Conservation (phyloP, 768 basidiomycete genomes). For the Guyanaporus albipodus region DNA sequence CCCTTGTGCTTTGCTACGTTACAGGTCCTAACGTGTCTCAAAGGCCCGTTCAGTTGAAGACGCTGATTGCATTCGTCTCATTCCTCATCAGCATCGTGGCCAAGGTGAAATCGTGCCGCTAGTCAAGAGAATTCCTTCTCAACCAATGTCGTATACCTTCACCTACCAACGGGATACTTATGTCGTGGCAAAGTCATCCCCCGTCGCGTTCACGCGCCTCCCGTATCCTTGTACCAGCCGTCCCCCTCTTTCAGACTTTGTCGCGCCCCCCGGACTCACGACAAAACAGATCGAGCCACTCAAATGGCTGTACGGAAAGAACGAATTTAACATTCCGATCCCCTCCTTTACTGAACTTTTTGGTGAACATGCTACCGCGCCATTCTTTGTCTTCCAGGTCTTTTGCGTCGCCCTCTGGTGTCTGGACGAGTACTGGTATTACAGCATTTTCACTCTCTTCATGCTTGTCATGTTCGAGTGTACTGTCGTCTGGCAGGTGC, state of each 20-base stretch:
- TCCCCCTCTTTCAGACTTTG: slow-evolving; percentile 67
- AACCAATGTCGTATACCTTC: slow-evolving; percentile 74
- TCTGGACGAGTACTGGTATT: slow-evolving; percentile 99
- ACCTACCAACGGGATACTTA: slow-evolving; percentile 95
- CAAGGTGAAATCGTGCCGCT: slow-evolving; percentile 86
- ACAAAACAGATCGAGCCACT: slow-evolving; percentile 47
- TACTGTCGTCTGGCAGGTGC: slow-evolving; percentile 96
- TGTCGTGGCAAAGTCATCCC: slow-evolving; percentile 54
- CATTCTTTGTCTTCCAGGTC: slow-evolving; percentile 98
- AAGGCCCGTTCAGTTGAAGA: slow-evolving; percentile 62
- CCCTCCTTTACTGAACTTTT: slow-evolving; percentile 93
- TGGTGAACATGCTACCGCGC: slow-evolving; percentile 93
- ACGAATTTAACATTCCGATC: slow-evolving; percentile 96
- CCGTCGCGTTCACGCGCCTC: slow-evolving; percentile 67
- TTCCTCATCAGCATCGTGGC: slow-evolving; percentile 78
- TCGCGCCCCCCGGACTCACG: slow-evolving; percentile 53
- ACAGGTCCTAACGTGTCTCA: background rate
- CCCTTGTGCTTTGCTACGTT: background rate
- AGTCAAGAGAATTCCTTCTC: slow-evolving; percentile 53
- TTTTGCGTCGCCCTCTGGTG: slow-evolving; percentile 99
- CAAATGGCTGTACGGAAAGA: slow-evolving; percentile 75
- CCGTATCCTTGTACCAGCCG: slow-evolving; percentile 80
- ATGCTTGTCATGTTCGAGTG: slow-evolving; percentile 99
- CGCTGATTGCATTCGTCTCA: slow-evolving; percentile 78
- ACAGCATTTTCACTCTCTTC: slow-evolving; percentile 94